These are phyloP conservation scores for Coffea canephora DNA, from an alignment of 257 asterid genomes.

Conservation along the genomic window DNA sequence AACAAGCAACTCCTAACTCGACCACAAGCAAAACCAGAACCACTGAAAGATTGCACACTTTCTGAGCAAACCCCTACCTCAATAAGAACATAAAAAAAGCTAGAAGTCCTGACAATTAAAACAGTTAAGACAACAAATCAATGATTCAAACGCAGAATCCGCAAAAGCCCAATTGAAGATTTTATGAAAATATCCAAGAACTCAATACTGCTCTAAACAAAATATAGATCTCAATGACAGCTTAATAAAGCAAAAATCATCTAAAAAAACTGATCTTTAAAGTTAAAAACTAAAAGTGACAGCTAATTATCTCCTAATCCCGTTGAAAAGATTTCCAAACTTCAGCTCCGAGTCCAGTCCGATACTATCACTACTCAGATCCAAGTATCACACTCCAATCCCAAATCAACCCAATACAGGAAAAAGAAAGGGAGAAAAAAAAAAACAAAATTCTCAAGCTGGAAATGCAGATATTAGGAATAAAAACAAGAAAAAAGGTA, in stretches of 20 bases:
- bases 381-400: constrained; percentile 21
- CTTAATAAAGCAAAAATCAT: background rate
- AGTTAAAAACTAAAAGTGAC: constrained; percentile 17
- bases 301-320: constrained; percentile 10
- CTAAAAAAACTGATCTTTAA: constrained; percentile 1
- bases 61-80: background rate
- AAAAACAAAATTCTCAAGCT: background rate
- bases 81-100: background rate
- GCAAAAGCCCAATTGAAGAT: constrained; percentile 14
- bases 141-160: constrained; percentile 1
- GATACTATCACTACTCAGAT: constrained; percentile 31
- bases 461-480: constrained; percentile 2
- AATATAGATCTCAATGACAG: constrained; percentile 25
- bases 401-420: background rate
- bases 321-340: constrained; percentile 14
- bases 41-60: background rate
- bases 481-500: constrained; percentile 12
- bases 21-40: background rate
- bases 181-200: background rate
- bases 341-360: constrained; percentile 13
- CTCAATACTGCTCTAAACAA: constrained; percentile 11
- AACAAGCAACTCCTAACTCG: background rate
- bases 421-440: no score
- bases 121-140: background rate
- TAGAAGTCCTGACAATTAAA: background rate